Evolutionary conservation across 2,329 filamentous ascomycete species (phyloP), one percentile per base, ranked within the genome.

Genomic region (Exutisphaerella laricina): DNA sequence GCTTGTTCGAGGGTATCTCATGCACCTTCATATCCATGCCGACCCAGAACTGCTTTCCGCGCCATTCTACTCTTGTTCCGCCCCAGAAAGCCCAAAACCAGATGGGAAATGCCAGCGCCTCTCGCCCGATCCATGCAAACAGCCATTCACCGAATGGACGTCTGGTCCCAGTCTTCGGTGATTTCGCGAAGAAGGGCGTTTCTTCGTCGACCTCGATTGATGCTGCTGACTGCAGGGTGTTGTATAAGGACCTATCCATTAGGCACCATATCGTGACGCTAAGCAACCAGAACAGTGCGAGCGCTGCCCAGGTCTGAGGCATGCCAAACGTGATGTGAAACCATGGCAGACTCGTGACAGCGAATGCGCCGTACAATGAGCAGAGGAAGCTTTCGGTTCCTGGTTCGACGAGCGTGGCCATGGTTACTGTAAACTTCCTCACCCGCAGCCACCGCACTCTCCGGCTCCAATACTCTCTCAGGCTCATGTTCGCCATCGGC

Each of bases 391-490:
- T 84, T 64, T 98, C 92, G 1, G 94, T 88, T 2, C 88, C 89
- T 0, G 90, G 92, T 61, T 98, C 92, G 2, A 96, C 86, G 1
- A 96, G 70, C 0, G 94, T 97, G 0, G 92, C 94, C 0, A 84
- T 72, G 1, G 87, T 75, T 10, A 98, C 92, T 0, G 90, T 96
- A 70, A 88, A 97, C 64, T 98, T 98, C 33, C 92, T 76, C 1
- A 95, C 94, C 4, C 92, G 79, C 17, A 97, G 71, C 92, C 92
- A 98, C 39, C 92, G 78, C 3, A 89, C 82, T 17, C 92, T 78
- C 9, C 92, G 81, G 4, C 82, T 84, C 33, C 86, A 75, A 60
- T 95, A 97, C 20, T 85, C 82, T 3, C 64, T 60, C 1, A 95
- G 73, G 2, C 84, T 82, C 77, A 94, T 94, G 53, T 79, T 78